These are phyloP conservation scores for Umbelopsis sp. DNA, from an alignment of 192 early-diverging fungal species.

Conservation along the genomic window DNA sequence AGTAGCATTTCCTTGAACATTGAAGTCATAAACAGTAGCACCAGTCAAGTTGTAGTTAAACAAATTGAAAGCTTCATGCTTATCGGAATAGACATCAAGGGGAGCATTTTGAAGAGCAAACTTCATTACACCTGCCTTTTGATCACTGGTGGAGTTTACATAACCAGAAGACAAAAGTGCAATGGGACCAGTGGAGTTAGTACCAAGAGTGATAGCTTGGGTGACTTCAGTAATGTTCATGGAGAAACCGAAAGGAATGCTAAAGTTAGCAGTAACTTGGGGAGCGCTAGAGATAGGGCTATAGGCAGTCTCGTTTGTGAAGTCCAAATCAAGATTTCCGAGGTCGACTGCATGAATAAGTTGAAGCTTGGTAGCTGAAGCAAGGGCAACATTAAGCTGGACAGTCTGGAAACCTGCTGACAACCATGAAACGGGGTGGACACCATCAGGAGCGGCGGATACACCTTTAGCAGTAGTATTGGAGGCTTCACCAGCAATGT, in stretches of 20 bases:
- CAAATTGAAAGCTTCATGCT: constrained; percentile 51
- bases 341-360: constrained; percentile 55
- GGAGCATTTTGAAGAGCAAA: constrained; percentile 52
- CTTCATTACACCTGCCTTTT: constrained; percentile 44
- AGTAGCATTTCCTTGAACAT: constrained; percentile 50
- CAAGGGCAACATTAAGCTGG: constrained; percentile 51
- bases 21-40: constrained; percentile 40
- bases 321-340: constrained; percentile 57
- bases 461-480: constrained; percentile 53
- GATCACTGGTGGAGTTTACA: constrained; percentile 44
- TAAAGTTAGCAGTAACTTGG: constrained; percentile 47
- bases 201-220: constrained; percentile 52
- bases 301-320: constrained; percentile 48
- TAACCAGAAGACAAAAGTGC: constrained; percentile 40
- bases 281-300: constrained; percentile 49
- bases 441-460: constrained; percentile 53
- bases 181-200: constrained; percentile 32
- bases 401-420: constrained; percentile 52
- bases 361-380: constrained; percentile 41
- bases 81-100: constrained; percentile 44
- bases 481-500: constrained; percentile 49
- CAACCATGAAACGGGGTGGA: constrained; percentile 52
- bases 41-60: constrained; percentile 54
- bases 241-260: constrained; percentile 65
- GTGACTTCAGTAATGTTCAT: constrained; percentile 57